These are phyloP conservation scores for Lablab purpureus DNA, from an alignment of 306 rosid species.

Conservation along the genomic window DNA sequence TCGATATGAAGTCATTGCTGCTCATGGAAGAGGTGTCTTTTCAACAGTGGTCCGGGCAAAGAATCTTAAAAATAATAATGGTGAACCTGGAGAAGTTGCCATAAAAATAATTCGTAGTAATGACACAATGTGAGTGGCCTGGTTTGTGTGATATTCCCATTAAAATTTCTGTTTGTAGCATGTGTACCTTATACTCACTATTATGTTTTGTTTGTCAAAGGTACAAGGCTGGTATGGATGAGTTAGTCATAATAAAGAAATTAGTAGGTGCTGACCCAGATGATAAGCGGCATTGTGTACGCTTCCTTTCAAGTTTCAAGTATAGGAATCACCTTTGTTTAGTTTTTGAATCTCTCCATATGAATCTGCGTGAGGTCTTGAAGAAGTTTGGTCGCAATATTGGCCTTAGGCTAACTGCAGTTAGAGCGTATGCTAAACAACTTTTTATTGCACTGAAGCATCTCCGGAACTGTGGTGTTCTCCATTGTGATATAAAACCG, in stretches of 20 bases:
- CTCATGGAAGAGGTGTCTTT: constrained; percentile 97
- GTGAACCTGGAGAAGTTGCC: constrained; percentile 98
- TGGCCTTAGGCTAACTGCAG: constrained; percentile 96
- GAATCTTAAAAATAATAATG: constrained; percentile 71
- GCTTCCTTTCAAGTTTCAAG: constrained; percentile 94
- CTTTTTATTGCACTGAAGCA: constrained; percentile 96
- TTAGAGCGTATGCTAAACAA: constrained; percentile 93
- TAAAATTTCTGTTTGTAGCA: constrained; percentile 2
- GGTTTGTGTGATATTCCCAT: neutral
- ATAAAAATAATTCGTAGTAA: constrained; percentile 93
- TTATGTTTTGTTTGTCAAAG: constrained; percentile 55
- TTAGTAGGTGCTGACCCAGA: constrained; percentile 98
- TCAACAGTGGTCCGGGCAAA: constrained; percentile 95
- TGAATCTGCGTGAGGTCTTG: constrained; percentile 99
- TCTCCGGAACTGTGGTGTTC: constrained; percentile 96
- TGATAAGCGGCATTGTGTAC: constrained; percentile 99
- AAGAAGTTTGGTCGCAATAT: constrained; percentile 99
- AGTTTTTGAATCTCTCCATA: constrained; percentile 99
- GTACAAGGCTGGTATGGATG: constrained; percentile 99
- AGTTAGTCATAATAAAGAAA: constrained; percentile 87
- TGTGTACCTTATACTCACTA: constrained; percentile 16
- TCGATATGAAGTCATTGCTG: constrained; percentile 89
- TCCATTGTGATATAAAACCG: constrained; percentile 98
- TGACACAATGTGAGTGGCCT: constrained; percentile 83
- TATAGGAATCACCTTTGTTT: constrained; percentile 98